These are phyloP conservation scores for Emergomyces orientalis DNA, from an alignment of 2,329 filamentous ascomycete genomes.

Conservation along the genomic window DNA sequence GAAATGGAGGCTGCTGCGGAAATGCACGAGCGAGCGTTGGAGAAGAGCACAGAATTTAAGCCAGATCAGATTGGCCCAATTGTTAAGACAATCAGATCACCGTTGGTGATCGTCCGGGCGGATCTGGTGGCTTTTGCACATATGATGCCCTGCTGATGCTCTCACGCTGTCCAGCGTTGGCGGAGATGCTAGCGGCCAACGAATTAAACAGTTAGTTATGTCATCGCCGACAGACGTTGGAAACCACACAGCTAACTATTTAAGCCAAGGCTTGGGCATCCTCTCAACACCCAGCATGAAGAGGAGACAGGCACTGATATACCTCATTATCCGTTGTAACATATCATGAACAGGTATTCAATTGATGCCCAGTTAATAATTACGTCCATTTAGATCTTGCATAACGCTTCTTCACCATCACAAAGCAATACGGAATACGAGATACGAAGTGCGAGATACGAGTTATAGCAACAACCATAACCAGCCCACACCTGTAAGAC, in stretches of 20 bases:
- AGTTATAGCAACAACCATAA: slow-evolving; percentile 1
- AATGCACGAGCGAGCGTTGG: neutral
- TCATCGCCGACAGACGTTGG: neutral
- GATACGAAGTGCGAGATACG: slow-evolving; percentile 17
- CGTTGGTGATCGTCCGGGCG: neutral
- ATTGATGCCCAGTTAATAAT: neutral
- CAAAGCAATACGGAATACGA: slow-evolving; percentile 5
- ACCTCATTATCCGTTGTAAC: neutral
- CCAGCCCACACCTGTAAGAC: neutral
- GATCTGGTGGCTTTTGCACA: neutral
- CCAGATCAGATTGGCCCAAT: neutral
- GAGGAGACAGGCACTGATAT: neutral
- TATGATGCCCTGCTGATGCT: slow-evolving; percentile 1
- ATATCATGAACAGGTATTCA: neutral
- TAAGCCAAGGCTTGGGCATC: neutral
- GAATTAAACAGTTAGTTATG: neutral
- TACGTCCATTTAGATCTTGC: neutral
- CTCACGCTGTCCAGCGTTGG: neutral
- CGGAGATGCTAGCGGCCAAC: neutral
- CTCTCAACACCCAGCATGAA: neutral
- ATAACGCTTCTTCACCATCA: neutral
- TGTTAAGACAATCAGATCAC: neutral
- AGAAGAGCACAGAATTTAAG: neutral
- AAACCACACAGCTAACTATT: neutral
- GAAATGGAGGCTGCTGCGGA: neutral